Conservation (phyloP, 805 yeast genomes). For the Kodamaea restingae region DNA sequence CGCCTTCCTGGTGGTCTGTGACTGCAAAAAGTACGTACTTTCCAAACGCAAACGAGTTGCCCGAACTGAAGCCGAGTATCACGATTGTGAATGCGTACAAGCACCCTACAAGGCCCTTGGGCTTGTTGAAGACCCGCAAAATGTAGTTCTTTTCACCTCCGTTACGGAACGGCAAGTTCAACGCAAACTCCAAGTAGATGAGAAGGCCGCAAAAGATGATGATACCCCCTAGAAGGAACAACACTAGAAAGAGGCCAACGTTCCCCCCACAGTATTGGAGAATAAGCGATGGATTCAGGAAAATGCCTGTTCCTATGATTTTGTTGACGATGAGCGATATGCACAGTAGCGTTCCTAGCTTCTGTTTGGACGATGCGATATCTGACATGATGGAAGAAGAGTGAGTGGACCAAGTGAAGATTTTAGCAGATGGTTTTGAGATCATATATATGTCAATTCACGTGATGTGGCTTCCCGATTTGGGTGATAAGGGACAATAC, state of each 20-base stretch:
- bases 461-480: conserved; percentile 3
- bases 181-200: conserved; percentile 39
- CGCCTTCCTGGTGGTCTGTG: conserved; percentile 22
- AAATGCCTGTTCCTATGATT: conserved; percentile 43
- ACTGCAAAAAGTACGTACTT: conserved; percentile 46
- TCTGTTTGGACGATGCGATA: too few relatives aligned
- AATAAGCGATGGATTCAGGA: conserved; percentile 38
- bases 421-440: too few relatives aligned
- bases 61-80: conserved; percentile 57
- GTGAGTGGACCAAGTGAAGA: too few relatives aligned
- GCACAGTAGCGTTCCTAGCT: conserved; percentile 28
- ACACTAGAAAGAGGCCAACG: conserved; percentile 28
- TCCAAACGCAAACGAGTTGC: conserved; percentile 64
- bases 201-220: conserved; percentile 36
- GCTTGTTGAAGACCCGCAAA: conserved; percentile 29
- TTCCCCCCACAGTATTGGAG: conserved; percentile 37
- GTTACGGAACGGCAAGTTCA: conserved; percentile 38
- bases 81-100: conserved; percentile 50
- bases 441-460: conserved; percentile 5
- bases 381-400: too few relatives aligned
- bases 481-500: background rate
- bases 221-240: conserved; percentile 36
- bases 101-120: conserved; percentile 35
- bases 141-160: conserved; percentile 43
- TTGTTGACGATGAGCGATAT: conserved; percentile 40